Evolutionary conservation across 2,329 filamentous ascomycete species (phyloP), one percentile per base, ranked within the genome.

Genomic region (Pseudocercospora fuligena): DNA sequence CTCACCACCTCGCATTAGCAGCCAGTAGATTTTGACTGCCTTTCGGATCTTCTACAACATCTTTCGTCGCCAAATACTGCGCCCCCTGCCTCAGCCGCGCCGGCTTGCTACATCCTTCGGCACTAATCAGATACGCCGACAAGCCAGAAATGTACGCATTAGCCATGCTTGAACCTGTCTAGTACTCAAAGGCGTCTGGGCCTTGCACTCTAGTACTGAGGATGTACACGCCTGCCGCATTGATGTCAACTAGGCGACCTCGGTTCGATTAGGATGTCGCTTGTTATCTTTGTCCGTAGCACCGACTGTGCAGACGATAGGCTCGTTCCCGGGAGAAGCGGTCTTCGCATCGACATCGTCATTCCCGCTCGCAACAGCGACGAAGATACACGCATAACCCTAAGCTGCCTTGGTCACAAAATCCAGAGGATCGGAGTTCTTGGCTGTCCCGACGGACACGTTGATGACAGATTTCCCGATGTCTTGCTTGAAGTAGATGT

Each of bases 401-500:
- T 19, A 46, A 1, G 40, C 40, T 7, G 40, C 40, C 40, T 46
- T 74, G 25, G 77, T 76, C 33, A 76, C 76, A 56, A 78, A 78
- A 47, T 74, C 70, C 72, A 80, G 79, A 65, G 80, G 46, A 31
- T 65, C 75, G 14, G 76, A 70, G 61, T 75, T 74, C 33, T 73
- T 78, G 58, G 73, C 73, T 19, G 78, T 79, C 62, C 79, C 79
- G 29, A 82, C 75, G 47, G 78, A 80, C 76, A 80, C 71, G 69
- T 78, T 80, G 56, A 74, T 77, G 33, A 64, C 61, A 6, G 65
- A 64, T 89, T 97, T 90, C 77, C 82, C 92, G 46, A 33, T 40
- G 85, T 94, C 92, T 74, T 92, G 92, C 56, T 79, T 78, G 47
- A 74, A 65, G 58, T 81, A 73, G 46, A 81, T 79, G 73, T 75